These are phyloP conservation scores for Dimocarpus longan DNA, from an alignment of 345 rosid species.

Conservation along the genomic window DNA sequence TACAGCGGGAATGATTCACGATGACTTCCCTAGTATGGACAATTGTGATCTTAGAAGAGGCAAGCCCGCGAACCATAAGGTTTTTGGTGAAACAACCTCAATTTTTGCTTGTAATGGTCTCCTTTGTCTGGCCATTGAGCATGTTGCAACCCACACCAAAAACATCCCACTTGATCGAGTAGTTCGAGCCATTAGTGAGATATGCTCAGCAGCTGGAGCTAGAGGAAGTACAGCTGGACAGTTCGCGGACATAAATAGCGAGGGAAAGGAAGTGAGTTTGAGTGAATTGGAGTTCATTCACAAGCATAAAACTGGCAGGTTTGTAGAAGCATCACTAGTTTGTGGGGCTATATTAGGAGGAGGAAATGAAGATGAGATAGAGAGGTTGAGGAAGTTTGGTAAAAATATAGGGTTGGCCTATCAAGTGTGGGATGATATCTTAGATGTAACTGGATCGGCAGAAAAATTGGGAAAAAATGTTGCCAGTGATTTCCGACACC, in stretches of 20 bases:
- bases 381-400: conserved; percentile 36
- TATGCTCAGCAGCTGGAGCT: conserved; percentile 45
- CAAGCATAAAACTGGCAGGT: conserved; percentile 35
- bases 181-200: conserved; percentile 44
- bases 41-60: conserved; percentile 64
- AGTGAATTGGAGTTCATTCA: conserved; percentile 39
- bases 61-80: conserved; percentile 57
- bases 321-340: conserved; percentile 38
- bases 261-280: conserved; percentile 38
- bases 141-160: conserved; percentile 33
- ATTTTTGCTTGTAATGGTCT: conserved; percentile 61
- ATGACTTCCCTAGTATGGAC: conserved; percentile 75
- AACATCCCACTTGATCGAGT: conserved; percentile 34
- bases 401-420: conserved; percentile 31
- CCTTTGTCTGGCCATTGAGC: conserved; percentile 54
- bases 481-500: conserved; percentile 30
- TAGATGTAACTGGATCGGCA: conserved; percentile 34
- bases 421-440: conserved; percentile 40
- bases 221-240: conserved; percentile 59
- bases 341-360: conserved; percentile 42
- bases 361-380: conserved; percentile 23
- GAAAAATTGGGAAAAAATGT: conserved; percentile 39
- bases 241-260: conserved; percentile 47
- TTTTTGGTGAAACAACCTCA: conserved; percentile 52
- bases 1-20: conserved; percentile 58